Conservation (phyloP, 2,329 filamentous ascomycete genomes). For the Blumeriella jaapii region DNA sequence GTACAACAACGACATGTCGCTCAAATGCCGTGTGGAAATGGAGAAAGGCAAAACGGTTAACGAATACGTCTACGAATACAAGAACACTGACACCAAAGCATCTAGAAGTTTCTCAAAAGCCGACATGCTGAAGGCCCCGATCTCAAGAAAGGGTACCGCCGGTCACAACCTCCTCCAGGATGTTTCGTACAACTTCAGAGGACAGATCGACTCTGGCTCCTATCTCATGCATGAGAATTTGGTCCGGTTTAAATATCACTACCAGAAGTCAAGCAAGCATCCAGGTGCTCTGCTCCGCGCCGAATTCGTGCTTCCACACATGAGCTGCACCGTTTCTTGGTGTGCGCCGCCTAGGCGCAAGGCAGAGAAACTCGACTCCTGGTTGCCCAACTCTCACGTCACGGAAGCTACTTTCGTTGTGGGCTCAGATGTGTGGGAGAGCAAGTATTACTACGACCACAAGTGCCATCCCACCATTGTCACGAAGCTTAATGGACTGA, state of each 20-base stretch:
- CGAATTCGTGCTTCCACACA: slow-evolving; percentile 40
- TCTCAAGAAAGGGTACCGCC: slow-evolving; percentile 35
- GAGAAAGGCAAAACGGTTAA: slow-evolving; percentile 31
- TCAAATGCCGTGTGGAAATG: slow-evolving; percentile 24
- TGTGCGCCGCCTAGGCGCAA: slow-evolving; percentile 37
- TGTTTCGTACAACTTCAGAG: slow-evolving; percentile 31
- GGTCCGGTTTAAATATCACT: slow-evolving; percentile 41
- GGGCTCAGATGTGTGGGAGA: slow-evolving; percentile 38
- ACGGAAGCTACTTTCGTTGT: slow-evolving; percentile 42
- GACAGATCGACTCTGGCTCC: slow-evolving; percentile 40
- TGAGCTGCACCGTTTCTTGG: slow-evolving; percentile 41
- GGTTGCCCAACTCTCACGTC: slow-evolving; percentile 40
- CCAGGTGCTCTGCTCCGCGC: slow-evolving; percentile 41
- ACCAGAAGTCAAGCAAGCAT: slow-evolving; percentile 40
- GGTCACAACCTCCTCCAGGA: slow-evolving; percentile 28
- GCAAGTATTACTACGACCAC: slow-evolving; percentile 35
- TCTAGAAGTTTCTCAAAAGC: slow-evolving; percentile 15
- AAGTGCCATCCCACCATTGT: slow-evolving; percentile 35
- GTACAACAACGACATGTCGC: slow-evolving; percentile 35
- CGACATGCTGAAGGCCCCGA: slow-evolving; percentile 19
- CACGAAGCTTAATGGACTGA: slow-evolving; percentile 36
- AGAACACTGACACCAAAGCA: slow-evolving; percentile 24
- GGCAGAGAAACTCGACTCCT: slow-evolving; percentile 35
- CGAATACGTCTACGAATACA: slow-evolving; percentile 38
- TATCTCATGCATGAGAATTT: slow-evolving; percentile 40